Percentiles rank a stretch among this genome's conserved stretches.
These are phyloP conservation scores for Cinnamomum micranthum DNA, from an alignment of 164 flowering plant genomes.

Conservation along the genomic window DNA sequence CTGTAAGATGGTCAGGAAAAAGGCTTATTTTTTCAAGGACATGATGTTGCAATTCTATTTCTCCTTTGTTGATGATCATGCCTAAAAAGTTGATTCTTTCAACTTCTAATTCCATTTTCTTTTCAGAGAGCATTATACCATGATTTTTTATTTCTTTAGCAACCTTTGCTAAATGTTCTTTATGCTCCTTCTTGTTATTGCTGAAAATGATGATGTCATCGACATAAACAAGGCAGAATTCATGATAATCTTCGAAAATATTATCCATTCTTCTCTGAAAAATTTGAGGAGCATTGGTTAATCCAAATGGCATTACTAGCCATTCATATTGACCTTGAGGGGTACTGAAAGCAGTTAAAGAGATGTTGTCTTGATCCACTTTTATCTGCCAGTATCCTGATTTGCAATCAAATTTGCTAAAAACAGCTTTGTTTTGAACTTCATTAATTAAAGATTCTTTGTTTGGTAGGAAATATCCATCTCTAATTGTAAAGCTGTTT, in stretches of 20 bases:
- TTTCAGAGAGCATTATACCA: not conserved
- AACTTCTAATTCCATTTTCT: not conserved
- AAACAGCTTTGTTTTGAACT: not conserved
- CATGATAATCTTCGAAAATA: no score
- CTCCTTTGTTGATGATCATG: no score
- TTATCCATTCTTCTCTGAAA: no score
- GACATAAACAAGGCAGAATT: not conserved
- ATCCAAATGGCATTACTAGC: no score
- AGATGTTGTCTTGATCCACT: no score
- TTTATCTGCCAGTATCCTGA: constrained; percentile 6
- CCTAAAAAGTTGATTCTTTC: not conserved
- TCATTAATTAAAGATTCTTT: not conserved
- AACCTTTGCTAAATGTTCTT: not conserved
- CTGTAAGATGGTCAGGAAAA: no score
- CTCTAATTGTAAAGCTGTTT: not conserved
- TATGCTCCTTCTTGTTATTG: not conserved
- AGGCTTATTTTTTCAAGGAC: no score
- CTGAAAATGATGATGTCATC: not conserved
- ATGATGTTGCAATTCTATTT: no score
- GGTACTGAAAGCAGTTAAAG: no score
- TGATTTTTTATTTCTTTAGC: not conserved
- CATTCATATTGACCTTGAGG: no score
- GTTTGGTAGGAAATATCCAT: not conserved
- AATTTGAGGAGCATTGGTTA: no score
- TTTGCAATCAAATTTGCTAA: constrained; percentile 1